Evolutionary conservation across 1,139 yeast species (phyloP), one percentile per base, ranked within the genome.

Genomic region (Geotrichum restrictum): DNA sequence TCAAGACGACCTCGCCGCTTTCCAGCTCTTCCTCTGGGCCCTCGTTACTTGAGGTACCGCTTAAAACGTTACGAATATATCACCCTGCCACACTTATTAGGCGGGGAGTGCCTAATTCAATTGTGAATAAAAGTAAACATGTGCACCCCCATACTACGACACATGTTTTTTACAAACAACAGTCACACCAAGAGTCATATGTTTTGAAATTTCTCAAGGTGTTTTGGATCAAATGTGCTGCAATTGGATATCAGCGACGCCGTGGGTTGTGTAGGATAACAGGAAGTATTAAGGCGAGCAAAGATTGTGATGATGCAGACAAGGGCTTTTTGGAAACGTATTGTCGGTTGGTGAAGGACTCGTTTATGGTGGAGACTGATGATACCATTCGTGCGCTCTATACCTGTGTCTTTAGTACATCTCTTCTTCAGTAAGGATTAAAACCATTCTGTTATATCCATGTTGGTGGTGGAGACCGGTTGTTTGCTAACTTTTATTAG

Each of bases 151-250:
- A 39, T 39, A 8, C 4, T 7, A 16, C 22, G 16, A 36, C 31
- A 2, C 42, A 29, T 3, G 29, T 24, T 22, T 40, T 16, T 36
- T 6, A 22, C 19, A 22, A 36, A 8, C 29, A 34, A 11, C 16
- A 38, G 24, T 18, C 27, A 29, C 11, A 39, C 46, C 19, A 45
- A 29, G 36, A 36, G 21, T 37, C 34, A 1, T 33, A 44, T 41
- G 44, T 52, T 10, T 27, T 39, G 32, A 45, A 36, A 38, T 49
- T 45, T 32, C 34, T 52, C 11, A 45, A 45, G n/a, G 34, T 50
- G 18, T 49, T 53, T 31, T 53, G 56, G 56, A 49, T 53, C 6
- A 29, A 46, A 14, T 53, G 53, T 41, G 44, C 50, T 5, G 56
- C 50, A 7, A 32, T 53, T 38, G 56, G 56, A 11, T 49, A 53